phyloP scores from a whole-genome alignment of 2,329 filamentous ascomycete species.

The Teratosphaeria nubilosa region DNA sequence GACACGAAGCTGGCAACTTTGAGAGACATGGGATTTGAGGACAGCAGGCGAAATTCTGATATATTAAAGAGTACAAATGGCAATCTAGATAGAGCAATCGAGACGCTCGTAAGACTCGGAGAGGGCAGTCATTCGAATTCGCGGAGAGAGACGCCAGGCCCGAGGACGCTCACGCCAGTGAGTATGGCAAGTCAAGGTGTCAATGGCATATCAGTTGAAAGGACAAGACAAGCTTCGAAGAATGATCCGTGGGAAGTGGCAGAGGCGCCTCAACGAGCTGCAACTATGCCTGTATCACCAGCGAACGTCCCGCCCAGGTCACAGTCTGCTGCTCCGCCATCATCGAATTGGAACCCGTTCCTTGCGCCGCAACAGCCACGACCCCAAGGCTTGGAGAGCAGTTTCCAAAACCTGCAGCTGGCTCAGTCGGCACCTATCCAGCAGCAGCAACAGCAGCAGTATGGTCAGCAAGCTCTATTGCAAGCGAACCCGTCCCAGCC shows the following conservation, averaged over 20 bases:
- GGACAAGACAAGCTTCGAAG: constrained; percentile 19
- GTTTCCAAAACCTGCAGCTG: constrained; percentile 64
- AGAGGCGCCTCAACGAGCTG: constrained; percentile 19
- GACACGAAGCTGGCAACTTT: constrained; percentile 69
- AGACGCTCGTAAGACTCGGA: constrained; percentile 72
- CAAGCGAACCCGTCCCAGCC: constrained; percentile 17
- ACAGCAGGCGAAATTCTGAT: constrained; percentile 69
- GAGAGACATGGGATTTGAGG: constrained; percentile 83
- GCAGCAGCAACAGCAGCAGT: constrained; percentile 6
- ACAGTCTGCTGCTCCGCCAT: constrained; percentile 23
- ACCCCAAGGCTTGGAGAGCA: constrained; percentile 20
- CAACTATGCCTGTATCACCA: constrained; percentile 17
- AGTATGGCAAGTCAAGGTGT: constrained; percentile 35
- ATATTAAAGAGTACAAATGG: constrained; percentile 76
- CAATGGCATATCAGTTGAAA: constrained; percentile 37
- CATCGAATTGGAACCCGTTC: constrained; percentile 58
- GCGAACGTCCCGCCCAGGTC: constrained; percentile 22
- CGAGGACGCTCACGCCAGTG: constrained; percentile 26
- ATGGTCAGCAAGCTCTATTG: constrained; percentile 10
- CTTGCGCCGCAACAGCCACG: constrained; percentile 31
- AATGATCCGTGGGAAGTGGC: constrained; percentile 39
- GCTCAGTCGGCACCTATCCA: constrained; percentile 20
- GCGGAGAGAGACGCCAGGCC: constrained; percentile 22
- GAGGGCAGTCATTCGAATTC: constrained; percentile 47
- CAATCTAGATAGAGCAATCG: constrained; percentile 75